Percentiles rank a stretch among this genome's conserved stretches.
phyloP scores from a whole-genome alignment of 2,329 filamentous ascomycete species.

The Trichoderma pleuroti region DNA sequence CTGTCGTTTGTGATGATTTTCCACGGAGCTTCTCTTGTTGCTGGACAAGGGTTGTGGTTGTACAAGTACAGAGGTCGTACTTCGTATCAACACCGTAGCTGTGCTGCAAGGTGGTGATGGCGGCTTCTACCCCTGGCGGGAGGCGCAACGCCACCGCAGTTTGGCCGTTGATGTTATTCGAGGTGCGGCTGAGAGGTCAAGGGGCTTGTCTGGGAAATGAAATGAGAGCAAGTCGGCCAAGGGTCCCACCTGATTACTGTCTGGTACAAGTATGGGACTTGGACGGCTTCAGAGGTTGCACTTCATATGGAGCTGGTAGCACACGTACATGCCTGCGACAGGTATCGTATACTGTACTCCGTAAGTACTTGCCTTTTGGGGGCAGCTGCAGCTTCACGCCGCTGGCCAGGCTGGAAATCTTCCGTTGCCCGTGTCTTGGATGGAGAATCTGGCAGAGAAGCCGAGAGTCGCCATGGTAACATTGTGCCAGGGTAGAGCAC shows the following conservation, averaged over 20 bases:
- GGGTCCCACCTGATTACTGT: background rate
- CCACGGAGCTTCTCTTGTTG: background rate
- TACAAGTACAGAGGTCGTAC: background rate
- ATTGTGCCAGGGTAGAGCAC: background rate
- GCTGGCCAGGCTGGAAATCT: background rate
- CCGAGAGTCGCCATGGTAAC: background rate
- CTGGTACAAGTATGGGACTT: background rate
- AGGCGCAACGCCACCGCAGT: constrained; percentile 12
- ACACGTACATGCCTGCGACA: background rate
- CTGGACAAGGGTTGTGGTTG: background rate
- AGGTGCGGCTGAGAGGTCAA: background rate
- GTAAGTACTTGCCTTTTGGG: background rate
- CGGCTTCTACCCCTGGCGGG: background rate
- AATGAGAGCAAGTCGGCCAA: constrained; percentile 6
- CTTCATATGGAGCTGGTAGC: background rate
- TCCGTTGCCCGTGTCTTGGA: background rate
- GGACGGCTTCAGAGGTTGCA: background rate
- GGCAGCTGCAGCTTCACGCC: background rate
- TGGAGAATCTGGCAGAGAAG: background rate
- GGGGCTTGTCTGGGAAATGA: constrained; percentile 1
- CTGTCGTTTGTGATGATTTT: background rate
- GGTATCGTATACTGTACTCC: too few species aligned
- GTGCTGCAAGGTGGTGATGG: too few species aligned
- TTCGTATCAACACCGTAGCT: background rate
- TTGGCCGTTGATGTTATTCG: background rate